Percentiles rank a stretch among this genome's conserved stretches.
phyloP scores from a whole-genome alignment of 2,329 filamentous ascomycete genomes.

The Fusarium phyllophilum region DNA sequence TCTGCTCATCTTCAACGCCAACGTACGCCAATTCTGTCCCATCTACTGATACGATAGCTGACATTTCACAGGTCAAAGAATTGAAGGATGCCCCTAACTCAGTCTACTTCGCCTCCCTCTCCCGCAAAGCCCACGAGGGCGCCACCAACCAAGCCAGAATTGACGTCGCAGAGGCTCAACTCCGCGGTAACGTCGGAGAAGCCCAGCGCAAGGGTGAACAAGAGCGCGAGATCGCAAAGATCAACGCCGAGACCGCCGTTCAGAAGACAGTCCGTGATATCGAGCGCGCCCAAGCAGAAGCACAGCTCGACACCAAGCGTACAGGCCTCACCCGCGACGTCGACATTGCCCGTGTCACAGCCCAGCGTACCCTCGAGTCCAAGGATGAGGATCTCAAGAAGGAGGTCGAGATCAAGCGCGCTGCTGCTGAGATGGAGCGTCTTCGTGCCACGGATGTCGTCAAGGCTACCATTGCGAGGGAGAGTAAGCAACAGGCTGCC shows the following conservation, averaged over 20 bases:
- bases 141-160: constrained; percentile 81
- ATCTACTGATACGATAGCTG: not conserved
- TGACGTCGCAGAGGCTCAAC: constrained; percentile 72
- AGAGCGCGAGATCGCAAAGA: constrained; percentile 88
- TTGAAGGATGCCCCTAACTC: constrained; percentile 83
- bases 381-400: constrained; percentile 84
- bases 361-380: constrained; percentile 76
- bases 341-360: constrained; percentile 79
- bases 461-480: constrained; percentile 75
- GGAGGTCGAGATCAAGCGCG: constrained; percentile 80
- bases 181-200: constrained; percentile 78
- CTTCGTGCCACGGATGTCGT: constrained; percentile 82
- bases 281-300: constrained; percentile 82
- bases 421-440: constrained; percentile 82
- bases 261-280: constrained; percentile 86
- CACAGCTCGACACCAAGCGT: constrained; percentile 77
- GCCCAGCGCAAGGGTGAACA: constrained; percentile 81
- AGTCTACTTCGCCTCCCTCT: constrained; percentile 85
- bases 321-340: constrained; percentile 78
- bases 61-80: constrained; percentile 69
- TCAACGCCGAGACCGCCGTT: constrained; percentile 85
- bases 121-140: constrained; percentile 85
- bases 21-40: constrained; percentile 52
- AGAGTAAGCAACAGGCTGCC: constrained; percentile 74
- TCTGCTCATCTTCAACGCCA: constrained; percentile 75